phyloP scores from a whole-genome alignment of 1,284 basidiomycete genomes.

The Cystobasidium slooffiae region DNA sequence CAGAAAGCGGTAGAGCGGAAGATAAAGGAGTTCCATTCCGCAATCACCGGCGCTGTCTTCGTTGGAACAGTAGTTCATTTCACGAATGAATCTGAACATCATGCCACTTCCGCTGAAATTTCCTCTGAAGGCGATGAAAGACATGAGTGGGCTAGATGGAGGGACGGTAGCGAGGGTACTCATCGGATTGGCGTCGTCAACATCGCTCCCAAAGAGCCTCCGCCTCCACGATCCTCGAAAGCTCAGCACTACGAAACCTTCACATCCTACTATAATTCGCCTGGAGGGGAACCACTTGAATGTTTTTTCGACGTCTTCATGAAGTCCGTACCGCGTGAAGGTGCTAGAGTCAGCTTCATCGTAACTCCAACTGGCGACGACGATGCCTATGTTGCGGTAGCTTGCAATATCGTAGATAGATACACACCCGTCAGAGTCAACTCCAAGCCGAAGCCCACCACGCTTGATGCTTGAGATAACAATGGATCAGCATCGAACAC shows the following conservation, averaged over 20 bases:
- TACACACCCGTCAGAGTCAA: conserved; percentile 5
- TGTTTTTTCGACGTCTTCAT: conserved; percentile 43
- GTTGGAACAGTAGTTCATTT: conserved; percentile 23
- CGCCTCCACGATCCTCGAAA: conserved; percentile 14
- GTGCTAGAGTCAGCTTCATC: conserved; percentile 34
- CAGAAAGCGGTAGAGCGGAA: conserved; percentile 19
- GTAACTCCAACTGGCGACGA: conserved; percentile 35
- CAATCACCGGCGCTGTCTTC: conserved; percentile 33
- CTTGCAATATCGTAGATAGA: conserved; percentile 33
- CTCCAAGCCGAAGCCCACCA: neutral
- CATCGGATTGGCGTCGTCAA: conserved; percentile 11
- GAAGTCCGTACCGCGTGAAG: conserved; percentile 21
- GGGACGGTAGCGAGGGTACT: neutral
- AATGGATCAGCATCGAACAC: neutral
- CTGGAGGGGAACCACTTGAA: conserved; percentile 14
- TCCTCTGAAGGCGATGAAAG: neutral
- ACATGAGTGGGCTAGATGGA: neutral
- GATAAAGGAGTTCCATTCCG: conserved; percentile 26
- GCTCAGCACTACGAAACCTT: conserved; percentile 30
- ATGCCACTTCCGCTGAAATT: neutral
- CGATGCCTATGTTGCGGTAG: conserved; percentile 36
- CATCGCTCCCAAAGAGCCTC: conserved; percentile 17
- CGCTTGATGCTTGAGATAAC: neutral
- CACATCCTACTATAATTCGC: conserved; percentile 28
- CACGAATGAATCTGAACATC: neutral